Percentiles rank a stretch among this genome's conserved stretches.
These are phyloP conservation scores for Boletus patriciae DNA, from an alignment of 768 basidiomycete species.

Conservation along the genomic window DNA sequence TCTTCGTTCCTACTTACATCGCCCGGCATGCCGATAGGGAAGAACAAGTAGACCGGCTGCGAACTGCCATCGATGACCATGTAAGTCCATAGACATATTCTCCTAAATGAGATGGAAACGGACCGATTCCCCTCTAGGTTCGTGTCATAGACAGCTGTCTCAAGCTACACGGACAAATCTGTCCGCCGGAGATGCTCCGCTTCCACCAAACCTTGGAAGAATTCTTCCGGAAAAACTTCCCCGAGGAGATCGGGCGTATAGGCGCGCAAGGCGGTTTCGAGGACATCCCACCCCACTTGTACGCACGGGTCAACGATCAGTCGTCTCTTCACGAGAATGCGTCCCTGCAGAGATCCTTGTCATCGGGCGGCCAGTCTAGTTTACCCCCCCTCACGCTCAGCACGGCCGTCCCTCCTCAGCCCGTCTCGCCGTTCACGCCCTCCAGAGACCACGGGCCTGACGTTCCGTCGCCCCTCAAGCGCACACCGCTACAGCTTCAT, in stretches of 20 bases:
- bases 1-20: constrained; percentile 71
- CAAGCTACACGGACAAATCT: constrained; percentile 77
- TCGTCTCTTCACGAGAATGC: constrained; percentile 48
- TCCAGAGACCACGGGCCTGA: constrained; percentile 23
- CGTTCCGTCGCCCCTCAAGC: constrained; percentile 39
- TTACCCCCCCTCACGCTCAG: constrained; percentile 54
- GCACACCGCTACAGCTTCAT: constrained; percentile 77
- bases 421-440: constrained; percentile 38
- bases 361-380: constrained; percentile 42
- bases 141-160: constrained; percentile 83
- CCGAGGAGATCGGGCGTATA: constrained; percentile 76
- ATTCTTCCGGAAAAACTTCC: constrained; percentile 82
- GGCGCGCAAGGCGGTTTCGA: constrained; percentile 59
- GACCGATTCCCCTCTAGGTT: constrained; percentile 44
- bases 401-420: constrained; percentile 45
- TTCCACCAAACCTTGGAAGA: constrained; percentile 90
- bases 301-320: constrained; percentile 44
- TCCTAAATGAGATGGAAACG: neutral
- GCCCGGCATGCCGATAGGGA: constrained; percentile 66
- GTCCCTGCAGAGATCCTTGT: constrained; percentile 48
- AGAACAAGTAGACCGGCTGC: constrained; percentile 71
- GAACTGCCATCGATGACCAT: constrained; percentile 77
- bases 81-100: constrained; percentile 38
- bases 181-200: constrained; percentile 82
- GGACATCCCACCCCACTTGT: constrained; percentile 41